Conservation (phyloP, 805 yeast genomes). For the Myxozyma sirexii region DNA sequence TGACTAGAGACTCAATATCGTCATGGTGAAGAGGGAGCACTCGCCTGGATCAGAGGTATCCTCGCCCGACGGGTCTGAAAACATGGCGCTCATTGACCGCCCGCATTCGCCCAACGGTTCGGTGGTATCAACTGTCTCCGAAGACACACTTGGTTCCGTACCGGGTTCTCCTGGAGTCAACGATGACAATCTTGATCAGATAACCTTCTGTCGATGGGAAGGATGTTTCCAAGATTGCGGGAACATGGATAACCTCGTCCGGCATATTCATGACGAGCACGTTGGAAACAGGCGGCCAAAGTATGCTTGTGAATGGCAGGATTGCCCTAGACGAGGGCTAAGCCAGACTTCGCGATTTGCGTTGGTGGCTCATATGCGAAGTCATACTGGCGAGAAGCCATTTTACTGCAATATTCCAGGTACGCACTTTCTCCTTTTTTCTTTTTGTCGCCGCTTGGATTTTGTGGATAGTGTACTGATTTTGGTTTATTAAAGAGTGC, state of each 20-base stretch:
- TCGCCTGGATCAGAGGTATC: constrained; percentile 5
- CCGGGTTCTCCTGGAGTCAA: constrained; percentile 36
- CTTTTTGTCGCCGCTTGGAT: background rate
- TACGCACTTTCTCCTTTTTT: background rate
- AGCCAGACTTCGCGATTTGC: constrained; percentile 60
- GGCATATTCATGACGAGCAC: constrained; percentile 48
- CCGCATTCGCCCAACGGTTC: constrained; percentile 20
- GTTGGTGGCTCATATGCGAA: constrained; percentile 61
- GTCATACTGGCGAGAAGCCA: constrained; percentile 70
- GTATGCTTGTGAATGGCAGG: constrained; percentile 64
- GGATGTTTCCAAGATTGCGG: constrained; percentile 42
- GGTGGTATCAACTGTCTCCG: constrained; percentile 20
- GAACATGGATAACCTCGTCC: constrained; percentile 46
- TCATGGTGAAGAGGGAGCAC: constrained; percentile 6
- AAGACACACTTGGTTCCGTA: constrained; percentile 34
- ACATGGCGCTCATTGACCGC: background rate
- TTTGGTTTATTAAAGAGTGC: constrained; percentile 49
- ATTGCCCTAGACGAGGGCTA: constrained; percentile 56
- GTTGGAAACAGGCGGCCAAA: constrained; percentile 43
- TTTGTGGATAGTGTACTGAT: background rate
- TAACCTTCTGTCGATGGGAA: constrained; percentile 47
- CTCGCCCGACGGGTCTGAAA: background rate
- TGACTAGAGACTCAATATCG: background rate
- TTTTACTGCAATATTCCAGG: constrained; percentile 59
- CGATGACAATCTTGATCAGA: constrained; percentile 35